Conservation (phyloP, 495 filamentous ascomycete genomes). For the Penicillium roqueforti region DNA sequence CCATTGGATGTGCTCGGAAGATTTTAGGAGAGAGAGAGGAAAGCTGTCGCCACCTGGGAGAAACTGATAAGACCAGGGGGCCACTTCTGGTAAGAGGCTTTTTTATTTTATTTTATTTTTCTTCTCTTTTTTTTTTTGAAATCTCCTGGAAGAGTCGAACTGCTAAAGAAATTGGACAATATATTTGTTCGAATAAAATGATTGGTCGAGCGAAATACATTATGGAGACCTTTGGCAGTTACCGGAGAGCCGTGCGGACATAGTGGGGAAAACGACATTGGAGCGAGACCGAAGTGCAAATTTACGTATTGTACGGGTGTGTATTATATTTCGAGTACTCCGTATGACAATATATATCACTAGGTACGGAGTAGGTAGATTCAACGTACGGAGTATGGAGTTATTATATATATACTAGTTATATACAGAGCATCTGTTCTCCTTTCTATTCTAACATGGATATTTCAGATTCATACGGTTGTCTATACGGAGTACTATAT, state of each 20-base stretch:
- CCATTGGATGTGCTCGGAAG: slow-evolving; percentile 16
- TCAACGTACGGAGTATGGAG: too few species aligned
- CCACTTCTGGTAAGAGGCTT: slow-evolving; percentile 8
- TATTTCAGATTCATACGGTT: too few species aligned
- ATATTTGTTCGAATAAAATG: slow-evolving; percentile 8
- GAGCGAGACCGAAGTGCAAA: not conserved
- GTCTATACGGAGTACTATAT: too few species aligned
- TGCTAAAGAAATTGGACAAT: not conserved
- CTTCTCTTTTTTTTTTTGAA: slow-evolving; percentile 8
- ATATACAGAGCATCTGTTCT: too few species aligned
- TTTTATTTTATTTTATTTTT: slow-evolving; percentile 7
- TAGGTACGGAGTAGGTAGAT: too few species aligned
- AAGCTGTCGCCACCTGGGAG: slow-evolving; percentile 22
- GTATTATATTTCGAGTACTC: too few species aligned
- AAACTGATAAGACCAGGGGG: slow-evolving; percentile 22
- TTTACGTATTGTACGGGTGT: not conserved
- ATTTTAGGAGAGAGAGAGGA: slow-evolving; percentile 15
- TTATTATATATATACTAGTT: too few species aligned
- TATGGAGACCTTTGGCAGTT: not conserved
- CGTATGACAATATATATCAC: too few species aligned
- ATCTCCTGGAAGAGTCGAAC: too few species aligned
- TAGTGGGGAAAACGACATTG: not conserved
- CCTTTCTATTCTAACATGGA: too few species aligned
- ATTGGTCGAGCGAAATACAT: slow-evolving; percentile 16
- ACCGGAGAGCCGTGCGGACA: not conserved